phyloP scores from a whole-genome alignment of 2,329 filamentous ascomycete genomes.

The Diaporthe vexans region DNA sequence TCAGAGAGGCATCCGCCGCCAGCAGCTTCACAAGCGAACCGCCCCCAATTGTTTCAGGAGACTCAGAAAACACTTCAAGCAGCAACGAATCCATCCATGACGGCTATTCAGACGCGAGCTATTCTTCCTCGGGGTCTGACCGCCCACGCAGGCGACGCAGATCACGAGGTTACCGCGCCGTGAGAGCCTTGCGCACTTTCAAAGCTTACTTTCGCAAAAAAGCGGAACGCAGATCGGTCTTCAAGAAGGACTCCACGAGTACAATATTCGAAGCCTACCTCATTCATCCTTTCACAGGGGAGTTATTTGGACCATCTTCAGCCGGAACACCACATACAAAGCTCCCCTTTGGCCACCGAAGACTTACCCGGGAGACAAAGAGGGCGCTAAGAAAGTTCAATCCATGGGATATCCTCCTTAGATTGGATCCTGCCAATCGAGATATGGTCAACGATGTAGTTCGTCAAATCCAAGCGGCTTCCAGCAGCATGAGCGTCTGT shows the following conservation, averaged over 20 bases:
- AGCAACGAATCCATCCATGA: rapidly evolving
- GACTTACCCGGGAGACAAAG: not conserved
- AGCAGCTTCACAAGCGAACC: not conserved
- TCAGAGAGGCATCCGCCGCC: not conserved
- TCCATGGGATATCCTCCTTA: not conserved
- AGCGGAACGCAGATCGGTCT: not conserved
- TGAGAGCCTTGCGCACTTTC: not conserved
- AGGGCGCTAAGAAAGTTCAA: not conserved
- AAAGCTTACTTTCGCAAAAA: not conserved
- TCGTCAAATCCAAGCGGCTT: not conserved
- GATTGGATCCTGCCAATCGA: not conserved
- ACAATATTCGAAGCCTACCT: not conserved
- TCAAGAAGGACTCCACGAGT: not conserved
- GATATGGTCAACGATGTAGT: not conserved
- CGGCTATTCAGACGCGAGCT: not conserved
- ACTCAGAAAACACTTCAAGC: not conserved
- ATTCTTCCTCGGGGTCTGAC: not conserved
- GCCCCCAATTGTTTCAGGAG: not conserved
- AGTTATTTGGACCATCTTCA: no score
- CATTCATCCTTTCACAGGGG: not conserved
- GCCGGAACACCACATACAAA: not conserved
- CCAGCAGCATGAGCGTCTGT: not conserved
- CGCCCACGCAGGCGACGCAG: not conserved
- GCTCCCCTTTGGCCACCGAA: not conserved
- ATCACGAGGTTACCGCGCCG: not conserved